Base-by-base conservation (phyloP, 257 asterid species). In the Solanum chmielewskii region DNA sequence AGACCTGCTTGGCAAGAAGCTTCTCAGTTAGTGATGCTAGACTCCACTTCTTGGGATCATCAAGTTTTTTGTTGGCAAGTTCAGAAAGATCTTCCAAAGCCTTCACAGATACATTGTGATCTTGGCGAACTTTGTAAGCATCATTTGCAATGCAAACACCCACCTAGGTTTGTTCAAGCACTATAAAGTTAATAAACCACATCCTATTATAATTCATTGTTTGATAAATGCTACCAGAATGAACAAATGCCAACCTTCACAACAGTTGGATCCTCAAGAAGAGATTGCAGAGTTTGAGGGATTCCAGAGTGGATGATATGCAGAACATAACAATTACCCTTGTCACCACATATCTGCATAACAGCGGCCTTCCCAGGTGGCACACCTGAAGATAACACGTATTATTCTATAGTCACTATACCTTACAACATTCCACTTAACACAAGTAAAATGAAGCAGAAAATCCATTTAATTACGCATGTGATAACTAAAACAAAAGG, bases 341-440 rank as follows among this genome's bases (percentile, higher is more conserved):
- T 91, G 83, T 92, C 98, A 62, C 94, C 97, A 76, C 98, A 97
- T 88, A 97, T 94, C 90, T 97, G 98, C 95, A 97, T 88, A 80
- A 95, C 98, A 69, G 99, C 98, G 52, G 95, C 96, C 90, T 95
- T 94, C 90, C 98, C 95, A 75, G 96, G 96, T 52, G 97, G 84
- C 74, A 90, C 94, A 78, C 99, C 99, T 96, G 90, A 90, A 87
- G 39, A 89, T 42, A 83, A 69, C 9, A 88, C 86, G 49, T 59
- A 80, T 11, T 80, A 45, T 11, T 73, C 78, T 11, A 2, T 64
- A 7, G 0, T 69, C 39, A 15, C 76, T 29, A 29, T 69, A 1
- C 3, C 41, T 66, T 66, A 66, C 73, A 66, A 66, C 35, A 25
- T 25, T 66, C 73, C 73, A 66, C 15, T 25, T 66, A 66, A 69